Evolutionary conservation across 768 basidiomycete genomes (phyloP).

Genomic region (Suillus americanus): DNA sequence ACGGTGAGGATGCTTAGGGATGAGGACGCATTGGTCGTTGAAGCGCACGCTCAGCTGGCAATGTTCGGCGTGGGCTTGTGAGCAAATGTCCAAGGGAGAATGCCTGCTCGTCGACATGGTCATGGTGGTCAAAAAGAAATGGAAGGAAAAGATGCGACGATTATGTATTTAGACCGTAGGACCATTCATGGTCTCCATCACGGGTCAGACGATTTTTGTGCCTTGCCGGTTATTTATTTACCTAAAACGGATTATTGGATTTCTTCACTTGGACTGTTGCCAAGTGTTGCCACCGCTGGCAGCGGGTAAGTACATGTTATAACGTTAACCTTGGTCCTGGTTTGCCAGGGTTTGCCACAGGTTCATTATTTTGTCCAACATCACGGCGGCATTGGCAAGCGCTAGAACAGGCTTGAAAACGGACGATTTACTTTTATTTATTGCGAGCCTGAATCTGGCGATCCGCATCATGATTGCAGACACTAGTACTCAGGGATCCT

Average conservation of each 20-base stretch:
- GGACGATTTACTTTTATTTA: neutral
- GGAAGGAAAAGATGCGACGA: neutral
- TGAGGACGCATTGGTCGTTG: constrained; percentile 70
- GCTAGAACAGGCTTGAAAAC: neutral
- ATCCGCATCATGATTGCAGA: neutral
- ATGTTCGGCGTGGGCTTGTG: constrained; percentile 16
- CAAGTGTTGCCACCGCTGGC: neutral
- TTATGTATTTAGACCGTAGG: constrained; percentile 1
- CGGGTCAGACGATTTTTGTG: constrained; percentile 1
- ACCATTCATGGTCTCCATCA: neutral
- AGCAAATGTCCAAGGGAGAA: neutral
- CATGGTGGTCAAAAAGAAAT: constrained; percentile 1
- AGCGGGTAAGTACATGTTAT: neutral
- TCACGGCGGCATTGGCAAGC: neutral
- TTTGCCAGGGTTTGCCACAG: neutral
- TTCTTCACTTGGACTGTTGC: neutral
- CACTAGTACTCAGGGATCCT: neutral
- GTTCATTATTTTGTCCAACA: neutral
- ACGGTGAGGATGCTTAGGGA: constrained; percentile 51
- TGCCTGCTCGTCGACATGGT: neutral
- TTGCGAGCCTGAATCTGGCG: neutral
- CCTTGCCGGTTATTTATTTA: neutral
- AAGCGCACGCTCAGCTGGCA: constrained; percentile 53
- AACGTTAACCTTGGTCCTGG: neutral
- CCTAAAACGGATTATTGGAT: neutral